phyloP scores from a whole-genome alignment of 2,329 filamentous ascomycete species.

The Paramyrothecium sp. region DNA sequence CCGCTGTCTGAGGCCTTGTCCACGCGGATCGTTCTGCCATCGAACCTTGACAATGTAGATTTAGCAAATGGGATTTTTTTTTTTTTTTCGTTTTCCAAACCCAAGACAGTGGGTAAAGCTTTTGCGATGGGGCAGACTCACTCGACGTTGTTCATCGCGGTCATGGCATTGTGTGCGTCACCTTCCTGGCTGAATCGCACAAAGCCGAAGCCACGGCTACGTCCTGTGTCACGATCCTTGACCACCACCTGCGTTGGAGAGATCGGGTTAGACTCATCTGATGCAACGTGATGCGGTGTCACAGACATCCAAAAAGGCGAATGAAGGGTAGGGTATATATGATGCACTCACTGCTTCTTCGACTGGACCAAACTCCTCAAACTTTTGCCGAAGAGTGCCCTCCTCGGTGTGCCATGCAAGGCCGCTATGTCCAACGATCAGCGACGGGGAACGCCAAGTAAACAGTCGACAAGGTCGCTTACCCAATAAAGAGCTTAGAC shows the following conservation, averaged over 20 bases:
- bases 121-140: constrained; percentile 56
- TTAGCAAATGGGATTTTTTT: neutral
- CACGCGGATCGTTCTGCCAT: constrained; percentile 90
- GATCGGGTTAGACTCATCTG: no score
- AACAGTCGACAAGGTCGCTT: constrained; percentile 34
- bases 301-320: neutral
- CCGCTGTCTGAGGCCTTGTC: constrained; percentile 89
- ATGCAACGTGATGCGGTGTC: no score
- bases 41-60: constrained; percentile 63
- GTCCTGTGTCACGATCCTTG: constrained; percentile 94
- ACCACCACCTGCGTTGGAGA: constrained; percentile 72
- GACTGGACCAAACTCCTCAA: constrained; percentile 85
- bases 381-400: constrained; percentile 80
- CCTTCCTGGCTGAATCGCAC: constrained; percentile 80
- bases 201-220: constrained; percentile 96
- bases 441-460: constrained; percentile 3
- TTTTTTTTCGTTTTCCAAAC: no score
- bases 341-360: constrained; percentile 84
- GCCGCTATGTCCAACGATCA: constrained; percentile 58
- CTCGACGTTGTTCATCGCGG: constrained; percentile 86
- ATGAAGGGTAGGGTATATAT: neutral
- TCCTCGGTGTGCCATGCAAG: constrained; percentile 99
- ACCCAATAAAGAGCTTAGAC: constrained; percentile 97
- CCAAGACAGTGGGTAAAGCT: no score
- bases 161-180: constrained; percentile 75